phyloP scores from a whole-genome alignment of 2,329 filamentous ascomycete genomes.

The Hypoxylon sp. region DNA sequence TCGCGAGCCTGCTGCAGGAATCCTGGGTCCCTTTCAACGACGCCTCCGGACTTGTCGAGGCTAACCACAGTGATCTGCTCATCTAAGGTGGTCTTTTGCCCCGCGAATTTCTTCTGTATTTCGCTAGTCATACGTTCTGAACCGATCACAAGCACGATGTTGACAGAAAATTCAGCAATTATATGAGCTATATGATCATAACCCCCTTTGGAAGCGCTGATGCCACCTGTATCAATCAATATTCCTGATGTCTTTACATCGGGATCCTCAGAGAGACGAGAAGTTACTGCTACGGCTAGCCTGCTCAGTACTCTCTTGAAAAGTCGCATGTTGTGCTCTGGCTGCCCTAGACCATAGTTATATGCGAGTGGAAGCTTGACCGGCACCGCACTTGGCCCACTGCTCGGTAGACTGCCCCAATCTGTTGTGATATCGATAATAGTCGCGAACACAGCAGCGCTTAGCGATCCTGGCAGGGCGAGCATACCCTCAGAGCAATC shows the following conservation, averaged over 20 bases:
- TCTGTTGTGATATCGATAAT: conserved; percentile 85
- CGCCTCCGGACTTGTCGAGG: conserved; percentile 88
- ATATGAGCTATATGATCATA: conserved; percentile 88
- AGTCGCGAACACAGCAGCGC: conserved; percentile 87
- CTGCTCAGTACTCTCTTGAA: conserved; percentile 82
- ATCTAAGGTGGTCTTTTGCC: conserved; percentile 68
- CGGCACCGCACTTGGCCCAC: conserved; percentile 87
- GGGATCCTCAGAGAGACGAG: conserved; percentile 81
- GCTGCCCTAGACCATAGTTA: conserved; percentile 81
- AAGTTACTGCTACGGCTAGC: conserved; percentile 83
- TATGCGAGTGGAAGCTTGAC: conserved; percentile 95
- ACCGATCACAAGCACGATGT: conserved; percentile 85
- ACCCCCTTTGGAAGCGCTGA: conserved; percentile 75
- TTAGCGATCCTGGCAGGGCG: conserved; percentile 84
- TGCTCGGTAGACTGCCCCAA: conserved; percentile 92
- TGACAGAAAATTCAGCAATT: conserved; percentile 73
- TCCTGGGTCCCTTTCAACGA: conserved; percentile 79
- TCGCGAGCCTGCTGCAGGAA: conserved; percentile 83
- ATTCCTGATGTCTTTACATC: conserved; percentile 81
- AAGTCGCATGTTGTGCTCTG: conserved; percentile 79
- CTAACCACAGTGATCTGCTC: conserved; percentile 82
- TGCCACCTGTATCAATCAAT: conserved; percentile 86
- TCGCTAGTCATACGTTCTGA: conserved; percentile 83
- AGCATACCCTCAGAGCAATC: conserved; percentile 87
- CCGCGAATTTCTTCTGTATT: conserved; percentile 77